Conservation (phyloP, 345 rosid genomes). For the Isatis tinctoria region DNA sequence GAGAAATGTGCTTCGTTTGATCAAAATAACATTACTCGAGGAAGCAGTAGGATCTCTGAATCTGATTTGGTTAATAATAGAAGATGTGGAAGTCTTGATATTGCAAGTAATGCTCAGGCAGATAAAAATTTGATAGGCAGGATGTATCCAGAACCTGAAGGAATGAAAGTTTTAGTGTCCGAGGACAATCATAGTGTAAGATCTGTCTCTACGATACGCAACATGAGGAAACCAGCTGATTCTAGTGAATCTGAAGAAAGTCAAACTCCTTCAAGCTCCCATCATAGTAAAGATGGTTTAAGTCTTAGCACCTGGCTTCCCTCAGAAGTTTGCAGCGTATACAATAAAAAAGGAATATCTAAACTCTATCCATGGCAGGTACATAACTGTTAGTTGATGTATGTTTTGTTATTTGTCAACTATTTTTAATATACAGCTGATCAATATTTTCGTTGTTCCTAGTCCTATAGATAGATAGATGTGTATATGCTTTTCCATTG, state of each 20-base stretch:
- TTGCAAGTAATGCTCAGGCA: constrained; percentile 20
- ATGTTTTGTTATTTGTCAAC: neutral
- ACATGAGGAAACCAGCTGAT: constrained; percentile 32
- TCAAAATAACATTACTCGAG: constrained; percentile 14
- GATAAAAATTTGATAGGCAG: constrained; percentile 32
- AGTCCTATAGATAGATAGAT: constrained; percentile 1
- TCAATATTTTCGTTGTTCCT: neutral
- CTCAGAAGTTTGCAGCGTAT: constrained; percentile 61
- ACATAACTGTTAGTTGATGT: constrained; percentile 17
- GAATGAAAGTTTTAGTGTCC: constrained; percentile 27
- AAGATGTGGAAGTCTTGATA: constrained; percentile 25
- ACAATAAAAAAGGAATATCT: constrained; percentile 76
- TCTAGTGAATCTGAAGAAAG: constrained; percentile 45
- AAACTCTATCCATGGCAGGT: constrained; percentile 98
- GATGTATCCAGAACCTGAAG: constrained; percentile 28
- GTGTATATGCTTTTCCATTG: constrained; percentile 8
- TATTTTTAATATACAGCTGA: neutral
- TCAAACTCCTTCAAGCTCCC: constrained; percentile 65
- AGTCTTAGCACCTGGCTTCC: constrained; percentile 84
- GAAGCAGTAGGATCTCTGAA: constrained; percentile 36
- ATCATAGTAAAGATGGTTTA: constrained; percentile 43
- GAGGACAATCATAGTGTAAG: constrained; percentile 32
- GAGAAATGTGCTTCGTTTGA: constrained; percentile 24
- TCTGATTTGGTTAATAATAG: constrained; percentile 29
- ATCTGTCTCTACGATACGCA: constrained; percentile 34